phyloP scores from a whole-genome alignment of 306 rosid species.

The Albizia julibrissin region DNA sequence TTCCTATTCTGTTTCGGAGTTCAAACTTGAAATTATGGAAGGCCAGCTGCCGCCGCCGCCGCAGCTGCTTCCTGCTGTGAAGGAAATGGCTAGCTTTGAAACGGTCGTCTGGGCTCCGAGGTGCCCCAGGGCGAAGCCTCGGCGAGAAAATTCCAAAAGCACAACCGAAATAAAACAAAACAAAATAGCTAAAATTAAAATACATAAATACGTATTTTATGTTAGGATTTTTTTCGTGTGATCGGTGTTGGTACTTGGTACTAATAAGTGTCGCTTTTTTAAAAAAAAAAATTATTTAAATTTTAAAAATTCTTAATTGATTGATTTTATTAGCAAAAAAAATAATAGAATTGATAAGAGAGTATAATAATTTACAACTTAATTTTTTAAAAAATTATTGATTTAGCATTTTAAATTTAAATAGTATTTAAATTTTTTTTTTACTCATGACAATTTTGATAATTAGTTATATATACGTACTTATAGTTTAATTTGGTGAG shows the following conservation, averaged over 20 bases:
- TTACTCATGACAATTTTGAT: no score
- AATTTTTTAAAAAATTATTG: no score
- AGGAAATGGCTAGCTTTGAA: slow-evolving; percentile 5
- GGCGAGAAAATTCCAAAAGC: not conserved
- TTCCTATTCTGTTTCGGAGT: not conserved
- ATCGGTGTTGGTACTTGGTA: not conserved
- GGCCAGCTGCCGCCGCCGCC: not conserved
- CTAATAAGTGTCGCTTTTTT: not conserved
- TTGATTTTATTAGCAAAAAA: no score
- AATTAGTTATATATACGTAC: not conserved
- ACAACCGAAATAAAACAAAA: not conserved
- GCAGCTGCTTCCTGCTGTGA: not conserved
- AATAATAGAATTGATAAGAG: no score
- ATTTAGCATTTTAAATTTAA: no score
- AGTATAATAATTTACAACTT: no score
- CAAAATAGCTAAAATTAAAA: no score
- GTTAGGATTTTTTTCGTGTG: not conserved
- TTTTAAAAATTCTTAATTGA: no score
- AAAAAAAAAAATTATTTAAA: no score
- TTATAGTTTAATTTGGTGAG: no score
- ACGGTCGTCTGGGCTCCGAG: slow-evolving; percentile 30
- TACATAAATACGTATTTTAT: no score
- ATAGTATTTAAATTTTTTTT: no score
- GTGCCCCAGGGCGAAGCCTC: not conserved
- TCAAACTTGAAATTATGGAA: not conserved